Base-by-base conservation (phyloP, 2,329 filamentous ascomycete genomes). In the Verticillium zaregamsianum region DNA sequence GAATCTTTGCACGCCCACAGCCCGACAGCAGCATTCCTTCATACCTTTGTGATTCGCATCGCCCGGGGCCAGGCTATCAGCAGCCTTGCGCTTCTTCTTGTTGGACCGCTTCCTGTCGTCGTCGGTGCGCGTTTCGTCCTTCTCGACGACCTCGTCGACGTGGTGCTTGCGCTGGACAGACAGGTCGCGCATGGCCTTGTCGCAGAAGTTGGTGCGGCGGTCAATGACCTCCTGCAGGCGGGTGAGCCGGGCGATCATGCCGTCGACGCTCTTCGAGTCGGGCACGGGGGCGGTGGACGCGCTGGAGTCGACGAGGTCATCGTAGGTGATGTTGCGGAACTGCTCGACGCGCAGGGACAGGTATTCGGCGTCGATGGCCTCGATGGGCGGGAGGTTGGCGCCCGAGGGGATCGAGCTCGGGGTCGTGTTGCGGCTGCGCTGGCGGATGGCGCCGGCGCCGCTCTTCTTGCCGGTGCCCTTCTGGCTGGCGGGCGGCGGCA, bases 51-150 rank as follows among this genome's bases (percentile, higher is more conserved):
- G 70, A 55, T 67, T 68, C 33, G 68, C 73, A 64, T 90, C 86
- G 63, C 83, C 85, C 9, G 85, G 81, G 62, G 80, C 80, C 35
- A 84, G 77, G 60, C 74, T 80, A 62, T 88, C 86, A 8, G 85
- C 79, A 28, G 89, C 90, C 76, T 92, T 93, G 72, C 90, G 88
- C 79, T 91, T 93, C 81, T 91, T 93, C 66, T 90, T 83, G 73
- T 93, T 93, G 28, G 80, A 77, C 49, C 76, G 77, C 71, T 85
- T 84, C 69, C 79, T 79, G 55, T 85, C 83, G 32, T 74, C 81
- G 59, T 80, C 70, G 72, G 66, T 79, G 68, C 80, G 80, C 63
- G 77, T 76, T 61, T 79, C 73, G 65, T 85, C 77, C 56, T 74
- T 78, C 63, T 79, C 76, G 15, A 72, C 72, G 57, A 79, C 67